Evolutionary conservation across 371 early-diverging fungal species (phyloP).

Genomic region (Circinella umbellata): DNA sequence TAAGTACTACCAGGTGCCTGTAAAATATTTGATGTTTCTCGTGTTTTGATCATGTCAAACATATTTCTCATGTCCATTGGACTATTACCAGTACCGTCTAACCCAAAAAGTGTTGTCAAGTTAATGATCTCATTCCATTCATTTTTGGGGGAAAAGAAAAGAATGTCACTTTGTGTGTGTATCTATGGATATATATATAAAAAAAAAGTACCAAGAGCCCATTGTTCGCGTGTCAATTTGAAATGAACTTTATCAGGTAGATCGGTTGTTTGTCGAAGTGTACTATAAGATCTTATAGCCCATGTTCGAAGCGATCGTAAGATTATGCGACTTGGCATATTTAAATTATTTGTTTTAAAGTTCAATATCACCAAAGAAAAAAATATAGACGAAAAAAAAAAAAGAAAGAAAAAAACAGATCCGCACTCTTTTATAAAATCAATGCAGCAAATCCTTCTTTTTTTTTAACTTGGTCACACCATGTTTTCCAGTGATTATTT

Average conservation of each 20-base stretch:
- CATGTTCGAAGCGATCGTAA: slow-evolving; percentile 4
- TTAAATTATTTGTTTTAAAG: not conserved
- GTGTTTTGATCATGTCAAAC: slow-evolving; percentile 30
- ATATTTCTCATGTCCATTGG: slow-evolving; percentile 4
- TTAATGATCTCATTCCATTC: not conserved
- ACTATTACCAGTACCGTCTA: slow-evolving; percentile 9
- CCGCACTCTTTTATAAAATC: not conserved
- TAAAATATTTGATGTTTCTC: slow-evolving; percentile 45
- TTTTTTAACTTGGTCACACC: too few species aligned
- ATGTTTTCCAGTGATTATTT: too few species aligned
- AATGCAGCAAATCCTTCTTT: not conserved
- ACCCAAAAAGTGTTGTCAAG: slow-evolving; percentile 3
- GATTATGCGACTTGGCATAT: slow-evolving; percentile 3
- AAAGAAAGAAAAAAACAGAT: not conserved
- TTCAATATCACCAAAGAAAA: not conserved
- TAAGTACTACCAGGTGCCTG: slow-evolving; percentile 66
- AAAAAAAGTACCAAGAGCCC: slow-evolving; percentile 19
- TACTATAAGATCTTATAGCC: not conserved
- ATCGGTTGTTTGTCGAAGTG: slow-evolving; percentile 10
- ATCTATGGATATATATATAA: too few species aligned
- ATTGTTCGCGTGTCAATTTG: slow-evolving; percentile 24
- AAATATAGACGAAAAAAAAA: too few species aligned
- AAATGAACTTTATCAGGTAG: slow-evolving; percentile 28
- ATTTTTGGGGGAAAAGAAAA: not conserved
- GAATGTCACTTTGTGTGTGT: not conserved